phyloP scores from a whole-genome alignment of 495 filamentous ascomycete species.

The Penicillium desertorum region DNA sequence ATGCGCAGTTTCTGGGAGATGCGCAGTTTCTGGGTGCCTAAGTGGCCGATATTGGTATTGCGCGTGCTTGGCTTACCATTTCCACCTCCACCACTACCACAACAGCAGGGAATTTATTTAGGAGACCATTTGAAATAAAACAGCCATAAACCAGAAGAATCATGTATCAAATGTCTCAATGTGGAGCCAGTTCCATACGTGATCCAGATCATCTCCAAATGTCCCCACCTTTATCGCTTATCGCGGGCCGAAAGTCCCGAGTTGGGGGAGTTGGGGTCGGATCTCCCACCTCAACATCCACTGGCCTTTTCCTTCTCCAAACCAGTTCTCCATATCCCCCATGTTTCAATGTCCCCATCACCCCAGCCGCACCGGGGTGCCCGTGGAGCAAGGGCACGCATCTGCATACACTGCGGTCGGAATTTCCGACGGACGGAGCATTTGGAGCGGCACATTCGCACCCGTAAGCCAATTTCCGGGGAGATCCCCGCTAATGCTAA shows the following conservation, averaged over 20 bases:
- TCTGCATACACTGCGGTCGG: constrained; percentile 44
- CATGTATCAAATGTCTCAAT: not conserved
- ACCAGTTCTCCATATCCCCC: constrained; percentile 28
- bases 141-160: not conserved
- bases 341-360: constrained; percentile 38
- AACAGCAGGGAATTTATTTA: too few species aligned
- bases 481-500: constrained; percentile 23
- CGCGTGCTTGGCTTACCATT: constrained; percentile 20
- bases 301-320: constrained; percentile 26
- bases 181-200: not conserved
- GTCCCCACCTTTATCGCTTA: constrained; percentile 14
- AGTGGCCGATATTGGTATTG: not conserved
- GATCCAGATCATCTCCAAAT: not conserved
- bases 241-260: constrained; percentile 11
- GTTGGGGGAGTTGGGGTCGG: constrained; percentile 16
- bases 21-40: too few species aligned
- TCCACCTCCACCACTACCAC: constrained; percentile 27
- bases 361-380: constrained; percentile 24
- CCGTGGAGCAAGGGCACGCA: constrained; percentile 39
- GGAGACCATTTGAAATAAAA: too few species aligned
- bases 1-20: too few species aligned
- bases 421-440: constrained; percentile 49
- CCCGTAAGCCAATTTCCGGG: constrained; percentile 46
- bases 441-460: constrained; percentile 55
- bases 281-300: constrained; percentile 16